Percentiles rank a stretch among this genome's conserved stretches.
Evolutionary conservation across 129 eudicot genomes (phyloP).

Genomic region (Ambrosia artemisiifolia): DNA sequence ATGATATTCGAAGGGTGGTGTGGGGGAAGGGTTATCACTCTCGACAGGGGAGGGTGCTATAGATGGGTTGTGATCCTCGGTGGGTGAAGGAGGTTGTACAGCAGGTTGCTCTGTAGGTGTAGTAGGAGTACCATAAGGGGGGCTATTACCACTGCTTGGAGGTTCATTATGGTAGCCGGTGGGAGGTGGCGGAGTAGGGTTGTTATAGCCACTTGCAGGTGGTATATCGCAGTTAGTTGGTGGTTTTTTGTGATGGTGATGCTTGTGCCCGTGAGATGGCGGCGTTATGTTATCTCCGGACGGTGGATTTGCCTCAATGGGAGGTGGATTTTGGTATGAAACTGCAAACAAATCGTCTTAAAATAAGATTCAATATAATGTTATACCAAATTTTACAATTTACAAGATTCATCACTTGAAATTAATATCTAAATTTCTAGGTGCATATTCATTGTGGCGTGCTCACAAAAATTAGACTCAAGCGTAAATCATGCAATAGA

Average conservation of each 20-base stretch:
- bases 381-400: too few relatives aligned
- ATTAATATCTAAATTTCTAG: too few relatives aligned
- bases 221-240: conserved; percentile 50
- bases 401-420: too few relatives aligned
- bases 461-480: too few relatives aligned
- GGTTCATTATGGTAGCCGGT: conserved; percentile 8
- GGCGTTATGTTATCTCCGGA: conserved; percentile 11
- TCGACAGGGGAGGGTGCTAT: conserved; percentile 24
- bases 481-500: too few relatives aligned
- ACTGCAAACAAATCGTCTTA: conserved; percentile 4
- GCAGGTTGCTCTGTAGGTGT: conserved; percentile 8
- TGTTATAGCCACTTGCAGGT: background rate
- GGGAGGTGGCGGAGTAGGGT: conserved; percentile 29
- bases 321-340: conserved; percentile 16
- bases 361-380: background rate
- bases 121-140: background rate
- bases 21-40: background rate
- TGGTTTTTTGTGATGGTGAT: conserved; percentile 33
- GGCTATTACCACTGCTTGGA: conserved; percentile 10
- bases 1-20: conserved; percentile 6
- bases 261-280: conserved; percentile 7
- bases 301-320: conserved; percentile 14
- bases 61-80: background rate
- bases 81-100: conserved; percentile 21
- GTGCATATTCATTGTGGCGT: too few relatives aligned